Evolutionary conservation across 805 yeast species (phyloP).

Genomic region (Cyberlindnera saturnus): DNA sequence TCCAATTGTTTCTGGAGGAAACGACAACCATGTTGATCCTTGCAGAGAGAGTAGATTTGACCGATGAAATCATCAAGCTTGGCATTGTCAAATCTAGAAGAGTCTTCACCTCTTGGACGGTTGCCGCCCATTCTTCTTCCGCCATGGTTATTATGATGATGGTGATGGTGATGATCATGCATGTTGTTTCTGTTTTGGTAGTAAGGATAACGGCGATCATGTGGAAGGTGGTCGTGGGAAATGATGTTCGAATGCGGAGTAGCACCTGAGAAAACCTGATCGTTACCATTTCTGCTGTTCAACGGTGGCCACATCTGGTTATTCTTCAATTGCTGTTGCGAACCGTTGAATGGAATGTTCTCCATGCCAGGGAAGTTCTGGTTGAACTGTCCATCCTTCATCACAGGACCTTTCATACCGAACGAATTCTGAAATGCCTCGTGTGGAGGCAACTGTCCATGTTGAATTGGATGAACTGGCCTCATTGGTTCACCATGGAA

Average conservation of each 20-base stretch:
- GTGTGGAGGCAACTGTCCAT: conserved; percentile 9
- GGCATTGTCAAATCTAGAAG: conserved; percentile 63
- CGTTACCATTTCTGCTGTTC: conserved; percentile 9
- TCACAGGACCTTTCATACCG: conserved; percentile 6
- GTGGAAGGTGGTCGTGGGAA: conserved; percentile 8
- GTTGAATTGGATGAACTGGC: conserved; percentile 10
- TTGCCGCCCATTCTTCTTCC: conserved; percentile 15
- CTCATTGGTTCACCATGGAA: conserved; percentile 20
- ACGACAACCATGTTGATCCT: conserved; percentile 95
- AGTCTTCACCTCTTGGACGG: conserved; percentile 47
- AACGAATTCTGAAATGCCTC: conserved; percentile 8
- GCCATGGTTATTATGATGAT: conserved; percentile 7
- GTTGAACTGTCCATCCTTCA: conserved; percentile 11
- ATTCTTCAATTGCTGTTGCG: conserved; percentile 14
- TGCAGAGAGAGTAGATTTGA: conserved; percentile 74
- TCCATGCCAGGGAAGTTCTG: conserved; percentile 13
- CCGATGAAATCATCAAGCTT: conserved; percentile 63
- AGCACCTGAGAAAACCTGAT: conserved; percentile 6
- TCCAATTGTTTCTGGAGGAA: conserved; percentile 86
- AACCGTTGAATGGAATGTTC: conserved; percentile 9
- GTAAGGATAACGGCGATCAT: conserved; percentile 16
- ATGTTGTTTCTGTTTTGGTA: conserved; percentile 10
- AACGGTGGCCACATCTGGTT: conserved; percentile 22
- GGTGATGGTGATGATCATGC: conserved; percentile 7
- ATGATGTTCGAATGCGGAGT: conserved; percentile 8